Evolutionary conservation across 805 yeast genomes (phyloP), one percentile per base, ranked within the genome.

Genomic region (Zygosaccharomyces kombuchaensis): DNA sequence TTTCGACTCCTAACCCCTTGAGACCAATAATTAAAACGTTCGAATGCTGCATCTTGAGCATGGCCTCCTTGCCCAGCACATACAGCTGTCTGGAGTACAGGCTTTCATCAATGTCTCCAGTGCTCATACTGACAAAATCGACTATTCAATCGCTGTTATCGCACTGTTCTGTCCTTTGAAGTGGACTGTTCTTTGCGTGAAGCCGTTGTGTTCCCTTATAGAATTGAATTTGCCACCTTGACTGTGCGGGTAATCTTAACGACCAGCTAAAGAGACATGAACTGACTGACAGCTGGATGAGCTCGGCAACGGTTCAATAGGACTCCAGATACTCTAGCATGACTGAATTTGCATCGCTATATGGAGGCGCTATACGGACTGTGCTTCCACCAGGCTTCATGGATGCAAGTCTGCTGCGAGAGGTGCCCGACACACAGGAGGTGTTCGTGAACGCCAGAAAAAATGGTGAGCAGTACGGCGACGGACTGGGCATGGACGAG

Each of bases 31-130:
- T 75, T 40, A 93, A 77, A n/a, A 93, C 96, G 58, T 86, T 88
- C 21, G 98, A 89, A 54, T 79, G 76, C 59, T 90, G 96, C 97
- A 93, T 87, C 67, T 88, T 87, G 58, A 90, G 73, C 99, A 93
- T 93, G 43, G 99, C 99, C 55, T 93, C 99, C 59, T 87, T 89
- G 51, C 99, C 99, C 54, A 93, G 70, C 43, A 93, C 99, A 59
- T 91, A 88, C 67, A 93, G 78, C 71, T 93, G 99, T 67, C 99
- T 87, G 32, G 98, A 90, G 75, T 93, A 93, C 56, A 93, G 77
- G 47, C 95, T 76, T 74, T 93, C 99, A 65, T 93, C 99, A 59
- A 93, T 91, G 50, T 80, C 76, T 36, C 63, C 71, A 38, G 41
- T 34, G n/a, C 41, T 38, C 41, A 38, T 38, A 38, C 22, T 38